Base-by-base conservation (phyloP, 495 filamentous ascomycete genomes). In the Extremus antarcticus region DNA sequence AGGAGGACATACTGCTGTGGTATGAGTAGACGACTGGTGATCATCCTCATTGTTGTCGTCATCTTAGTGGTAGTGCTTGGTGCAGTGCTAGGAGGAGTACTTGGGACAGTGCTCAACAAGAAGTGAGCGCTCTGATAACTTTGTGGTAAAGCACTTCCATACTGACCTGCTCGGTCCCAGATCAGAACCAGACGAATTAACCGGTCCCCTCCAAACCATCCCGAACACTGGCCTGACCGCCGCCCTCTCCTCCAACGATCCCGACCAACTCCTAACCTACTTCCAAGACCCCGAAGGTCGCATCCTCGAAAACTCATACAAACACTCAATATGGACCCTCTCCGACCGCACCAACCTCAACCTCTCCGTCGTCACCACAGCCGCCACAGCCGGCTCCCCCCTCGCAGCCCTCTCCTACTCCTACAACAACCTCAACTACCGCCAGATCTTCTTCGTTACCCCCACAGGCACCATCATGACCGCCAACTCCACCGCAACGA, bases 381-480 rank as follows among this genome's bases (percentile, higher is more conserved):
- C 39, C 11, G 55, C 55, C 19, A 47, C 40, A 1, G 10, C 23
- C 10, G 48, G 55, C 41, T 52, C 55, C 1, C 40, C 55, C 13
- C 19, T 57, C 9, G 35, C 55, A 1, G 55, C 55, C 1, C 23
- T 53, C 23, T 45, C 49, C 2, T 57, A 57, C 20, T n/a, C 19
- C 2, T 10, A 45, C 22, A 23, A 52, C 40, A 20, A 21, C 23
- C 8, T 16, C 2, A 20, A 16, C 11, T 45, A 38, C 25, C 47
- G 55, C 24, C 55, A 57, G 39, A 13, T 57, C 15, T 57, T 57
- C 49, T 57, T 52, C 49, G 50, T 57, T 10, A 48, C 46, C 13
- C 7, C 9, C 20, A 23, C 20, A 10, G 46, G 20, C 23, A 20
- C 9, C 11, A 25, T 48, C 46, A 13, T 24, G n/a, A 47, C 47